These are phyloP conservation scores for Cordyceps javanica DNA, from an alignment of 2,329 filamentous ascomycete species.

Conservation along the genomic window DNA sequence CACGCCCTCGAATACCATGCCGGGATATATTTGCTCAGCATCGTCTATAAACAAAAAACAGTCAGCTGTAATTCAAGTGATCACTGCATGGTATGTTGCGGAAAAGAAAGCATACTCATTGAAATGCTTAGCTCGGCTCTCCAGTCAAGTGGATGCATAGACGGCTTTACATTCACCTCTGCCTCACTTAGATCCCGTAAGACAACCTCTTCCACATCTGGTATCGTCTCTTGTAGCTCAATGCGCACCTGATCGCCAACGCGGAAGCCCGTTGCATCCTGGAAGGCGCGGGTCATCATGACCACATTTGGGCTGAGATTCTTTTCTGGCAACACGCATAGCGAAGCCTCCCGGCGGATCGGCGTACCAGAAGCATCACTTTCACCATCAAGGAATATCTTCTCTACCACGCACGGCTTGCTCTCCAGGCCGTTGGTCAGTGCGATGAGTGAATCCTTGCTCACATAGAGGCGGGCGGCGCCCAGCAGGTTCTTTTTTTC, in stretches of 20 bases:
- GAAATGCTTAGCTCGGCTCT: slow-evolving; percentile 27
- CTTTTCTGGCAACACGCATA: slow-evolving; percentile 48
- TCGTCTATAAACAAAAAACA: slow-evolving; percentile 34
- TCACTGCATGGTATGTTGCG: too few relatives aligned
- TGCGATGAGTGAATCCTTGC: slow-evolving; percentile 40
- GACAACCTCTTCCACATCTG: slow-evolving; percentile 51
- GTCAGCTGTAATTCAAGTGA: neutral
- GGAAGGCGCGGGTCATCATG: slow-evolving; percentile 67
- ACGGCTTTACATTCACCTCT: slow-evolving; percentile 20
- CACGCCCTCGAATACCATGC: slow-evolving; percentile 63
- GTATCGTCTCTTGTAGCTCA: slow-evolving; percentile 48
- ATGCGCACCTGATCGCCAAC: slow-evolving; percentile 61
- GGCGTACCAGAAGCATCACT: slow-evolving; percentile 14
- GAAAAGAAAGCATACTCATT: slow-evolving; percentile 26
- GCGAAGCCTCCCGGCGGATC: slow-evolving; percentile 37
- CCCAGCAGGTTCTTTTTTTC: slow-evolving; percentile 37
- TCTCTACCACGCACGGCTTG: slow-evolving; percentile 36
- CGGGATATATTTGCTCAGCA: slow-evolving; percentile 63
- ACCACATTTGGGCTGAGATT: slow-evolving; percentile 62
- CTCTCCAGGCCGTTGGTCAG: slow-evolving; percentile 37
- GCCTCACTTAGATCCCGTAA: slow-evolving; percentile 52
- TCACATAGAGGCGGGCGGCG: slow-evolving; percentile 42
- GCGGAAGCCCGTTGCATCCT: slow-evolving; percentile 65
- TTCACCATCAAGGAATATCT: slow-evolving; percentile 12
- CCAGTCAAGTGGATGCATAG: slow-evolving; percentile 30